Evolutionary conservation across 306 rosid genomes (phyloP).

Genomic region (Sicyos baderoa): DNA sequence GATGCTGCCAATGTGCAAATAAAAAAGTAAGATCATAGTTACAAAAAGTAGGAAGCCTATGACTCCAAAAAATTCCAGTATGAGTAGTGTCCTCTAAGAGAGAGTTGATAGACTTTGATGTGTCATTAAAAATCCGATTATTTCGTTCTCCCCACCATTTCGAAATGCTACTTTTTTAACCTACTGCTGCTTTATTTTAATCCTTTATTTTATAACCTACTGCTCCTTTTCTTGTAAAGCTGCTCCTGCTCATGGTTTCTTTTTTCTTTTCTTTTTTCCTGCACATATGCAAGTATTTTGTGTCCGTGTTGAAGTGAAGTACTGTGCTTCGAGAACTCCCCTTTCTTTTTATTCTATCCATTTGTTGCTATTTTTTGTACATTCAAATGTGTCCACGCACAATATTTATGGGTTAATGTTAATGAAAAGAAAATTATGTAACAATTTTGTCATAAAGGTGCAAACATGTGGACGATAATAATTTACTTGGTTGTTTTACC

Average conservation of each 20-base stretch:
- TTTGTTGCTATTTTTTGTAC: neutral
- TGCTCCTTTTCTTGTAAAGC: neutral
- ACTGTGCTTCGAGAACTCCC: neutral
- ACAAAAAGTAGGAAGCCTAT: too few species aligned
- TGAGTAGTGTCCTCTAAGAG: too few species aligned
- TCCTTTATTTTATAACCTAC: neutral
- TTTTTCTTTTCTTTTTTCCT: neutral
- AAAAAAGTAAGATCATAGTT: too few species aligned
- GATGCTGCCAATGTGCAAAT: too few species aligned
- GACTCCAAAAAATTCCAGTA: too few species aligned
- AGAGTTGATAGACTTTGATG: too few species aligned
- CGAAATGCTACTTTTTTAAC: neutral
- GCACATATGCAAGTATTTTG: neutral
- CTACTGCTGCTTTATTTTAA: neutral
- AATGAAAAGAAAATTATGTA: neutral
- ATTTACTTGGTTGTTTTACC: neutral
- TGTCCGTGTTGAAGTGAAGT: neutral
- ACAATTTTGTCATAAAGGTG: neutral
- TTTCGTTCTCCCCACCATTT: too few species aligned
- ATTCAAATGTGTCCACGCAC: neutral
- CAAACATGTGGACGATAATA: conserved; percentile 2
- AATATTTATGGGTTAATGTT: neutral
- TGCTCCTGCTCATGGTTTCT: neutral
- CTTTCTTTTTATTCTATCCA: neutral
- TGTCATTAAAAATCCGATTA: too few species aligned